Conservation (phyloP, 1,284 basidiomycete species). For the Pseudozyma hubeiensis region DNA sequence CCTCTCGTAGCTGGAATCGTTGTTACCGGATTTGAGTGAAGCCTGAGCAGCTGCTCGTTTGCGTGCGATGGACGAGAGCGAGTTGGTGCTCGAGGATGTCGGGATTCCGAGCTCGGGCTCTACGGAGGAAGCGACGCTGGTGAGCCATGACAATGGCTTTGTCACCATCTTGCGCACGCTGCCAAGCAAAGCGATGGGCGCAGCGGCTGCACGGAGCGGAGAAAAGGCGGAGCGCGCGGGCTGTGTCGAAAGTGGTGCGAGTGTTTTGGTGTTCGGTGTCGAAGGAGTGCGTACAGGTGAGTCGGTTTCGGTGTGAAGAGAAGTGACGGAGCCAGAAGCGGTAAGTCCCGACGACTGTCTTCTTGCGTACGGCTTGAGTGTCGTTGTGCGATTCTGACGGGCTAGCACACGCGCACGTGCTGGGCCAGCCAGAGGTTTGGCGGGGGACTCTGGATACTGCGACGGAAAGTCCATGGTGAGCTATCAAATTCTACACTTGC, state of each 20-base stretch:
- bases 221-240: constrained; percentile 39
- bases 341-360: constrained; percentile 20
- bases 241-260: constrained; percentile 23
- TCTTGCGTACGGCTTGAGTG: constrained; percentile 51
- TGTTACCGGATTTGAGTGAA: constrained; percentile 8
- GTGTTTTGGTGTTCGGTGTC: constrained; percentile 27
- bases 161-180: constrained; percentile 54
- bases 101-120: constrained; percentile 44
- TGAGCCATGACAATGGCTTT: constrained; percentile 53
- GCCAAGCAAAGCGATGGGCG: constrained; percentile 47
- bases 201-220: constrained; percentile 42
- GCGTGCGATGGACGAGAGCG: constrained; percentile 45
- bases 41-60: constrained; percentile 38
- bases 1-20: constrained; percentile 19
- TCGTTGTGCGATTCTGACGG: constrained; percentile 42
- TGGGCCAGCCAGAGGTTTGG: constrained; percentile 42
- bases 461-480: constrained; percentile 50
- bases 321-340: constrained; percentile 17
- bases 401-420: constrained; percentile 42
- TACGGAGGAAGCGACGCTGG: constrained; percentile 24
- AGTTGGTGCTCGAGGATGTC: constrained; percentile 45
- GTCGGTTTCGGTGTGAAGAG: constrained; percentile 22
- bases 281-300: constrained; percentile 19
- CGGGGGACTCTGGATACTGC: constrained; percentile 52
- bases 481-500: neutral